These are phyloP conservation scores for Hymenoscyphus fraxineus DNA, from an alignment of 2,329 filamentous ascomycete species.

Conservation along the genomic window DNA sequence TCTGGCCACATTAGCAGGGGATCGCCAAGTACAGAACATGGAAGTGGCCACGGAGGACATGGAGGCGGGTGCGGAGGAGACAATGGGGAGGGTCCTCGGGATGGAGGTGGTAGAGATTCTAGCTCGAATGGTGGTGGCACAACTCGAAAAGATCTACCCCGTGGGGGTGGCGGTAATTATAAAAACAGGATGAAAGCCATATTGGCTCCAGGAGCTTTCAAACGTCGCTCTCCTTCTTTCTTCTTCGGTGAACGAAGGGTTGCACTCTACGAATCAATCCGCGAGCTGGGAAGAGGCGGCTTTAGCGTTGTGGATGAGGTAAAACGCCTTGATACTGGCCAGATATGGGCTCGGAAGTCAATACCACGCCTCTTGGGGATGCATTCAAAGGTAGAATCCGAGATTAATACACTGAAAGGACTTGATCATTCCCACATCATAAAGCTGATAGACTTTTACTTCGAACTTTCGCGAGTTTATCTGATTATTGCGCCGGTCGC, in stretches of 20 bases:
- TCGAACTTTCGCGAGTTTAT: too few species aligned
- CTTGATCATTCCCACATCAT: neutral
- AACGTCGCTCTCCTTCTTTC: neutral
- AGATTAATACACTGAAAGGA: neutral
- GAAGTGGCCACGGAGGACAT: neutral
- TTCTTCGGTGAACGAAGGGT: neutral
- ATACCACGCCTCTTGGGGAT: neutral
- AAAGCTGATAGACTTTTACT: neutral
- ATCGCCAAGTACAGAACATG: neutral
- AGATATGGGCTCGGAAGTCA: neutral
- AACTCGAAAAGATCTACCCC: neutral
- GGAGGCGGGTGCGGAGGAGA: neutral
- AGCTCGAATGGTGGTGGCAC: too few species aligned
- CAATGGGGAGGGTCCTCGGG: neutral
- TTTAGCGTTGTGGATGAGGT: constrained; percentile 1
- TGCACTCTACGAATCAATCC: neutral
- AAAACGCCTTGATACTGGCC: neutral
- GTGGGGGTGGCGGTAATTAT: neutral
- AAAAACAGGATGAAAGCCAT: neutral
- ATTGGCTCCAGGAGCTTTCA: neutral
- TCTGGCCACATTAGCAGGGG: neutral
- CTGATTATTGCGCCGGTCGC: neutral
- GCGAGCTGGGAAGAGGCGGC: neutral
- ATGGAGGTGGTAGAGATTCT: neutral
- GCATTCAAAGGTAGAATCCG: neutral